phyloP scores from a whole-genome alignment of 306 rosid genomes.

The Corylus heterophylla region DNA sequence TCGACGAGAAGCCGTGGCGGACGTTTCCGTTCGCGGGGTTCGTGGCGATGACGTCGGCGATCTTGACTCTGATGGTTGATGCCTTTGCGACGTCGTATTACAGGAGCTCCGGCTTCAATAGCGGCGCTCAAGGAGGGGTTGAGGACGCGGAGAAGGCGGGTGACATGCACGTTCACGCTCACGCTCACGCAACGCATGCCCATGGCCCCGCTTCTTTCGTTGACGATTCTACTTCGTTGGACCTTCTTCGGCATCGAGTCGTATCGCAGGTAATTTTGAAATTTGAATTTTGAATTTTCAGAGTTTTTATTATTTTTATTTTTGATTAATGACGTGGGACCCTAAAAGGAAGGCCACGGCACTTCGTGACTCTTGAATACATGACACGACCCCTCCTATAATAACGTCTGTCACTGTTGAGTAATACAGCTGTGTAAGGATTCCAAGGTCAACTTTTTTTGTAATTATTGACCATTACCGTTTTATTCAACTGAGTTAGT shows the following conservation, averaged over 20 bases:
- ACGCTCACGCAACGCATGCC: slow-evolving; percentile 69
- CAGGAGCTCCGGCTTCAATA: slow-evolving; percentile 20
- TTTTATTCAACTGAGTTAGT: no score
- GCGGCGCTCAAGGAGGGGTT: neutral
- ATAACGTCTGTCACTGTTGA: no score
- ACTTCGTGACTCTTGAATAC: no score
- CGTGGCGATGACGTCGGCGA: slow-evolving; percentile 77
- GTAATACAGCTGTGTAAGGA: no score
- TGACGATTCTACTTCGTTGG: slow-evolving; percentile 8
- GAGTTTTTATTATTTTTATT: neutral
- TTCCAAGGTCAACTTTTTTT: no score
- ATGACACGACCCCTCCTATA: no score
- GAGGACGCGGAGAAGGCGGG: slow-evolving; percentile 32
- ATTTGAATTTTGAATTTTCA: no score
- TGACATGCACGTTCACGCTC: slow-evolving; percentile 53
- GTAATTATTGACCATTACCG: no score
- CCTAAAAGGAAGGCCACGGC: no score
- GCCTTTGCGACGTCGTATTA: slow-evolving; percentile 67
- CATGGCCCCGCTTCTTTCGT: slow-evolving; percentile 42
- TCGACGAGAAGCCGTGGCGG: slow-evolving; percentile 53
- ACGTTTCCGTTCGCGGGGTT: slow-evolving; percentile 82
- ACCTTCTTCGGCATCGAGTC: slow-evolving; percentile 70
- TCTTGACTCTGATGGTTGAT: slow-evolving; percentile 75
- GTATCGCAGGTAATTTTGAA: slow-evolving; percentile 55
- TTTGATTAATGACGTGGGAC: no score